phyloP scores from a whole-genome alignment of 805 yeast genomes.

The Clavispora fructus region DNA sequence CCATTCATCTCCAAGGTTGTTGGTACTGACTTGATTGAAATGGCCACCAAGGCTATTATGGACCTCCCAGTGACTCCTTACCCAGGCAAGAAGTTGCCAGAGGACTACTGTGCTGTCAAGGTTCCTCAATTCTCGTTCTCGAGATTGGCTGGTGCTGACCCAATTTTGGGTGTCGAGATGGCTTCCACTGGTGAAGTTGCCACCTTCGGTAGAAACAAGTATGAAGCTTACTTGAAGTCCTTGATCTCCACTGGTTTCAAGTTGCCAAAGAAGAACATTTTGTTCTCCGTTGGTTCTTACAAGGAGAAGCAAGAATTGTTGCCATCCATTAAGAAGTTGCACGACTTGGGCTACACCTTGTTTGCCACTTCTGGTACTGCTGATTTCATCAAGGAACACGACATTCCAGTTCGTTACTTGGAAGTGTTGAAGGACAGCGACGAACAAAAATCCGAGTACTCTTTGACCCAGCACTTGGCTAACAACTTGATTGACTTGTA shows the following conservation, averaged over 20 bases:
- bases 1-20: constrained; percentile 97
- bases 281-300: constrained; percentile 92
- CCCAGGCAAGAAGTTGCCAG: constrained; percentile 84
- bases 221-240: constrained; percentile 95
- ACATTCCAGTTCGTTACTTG: constrained; percentile 88
- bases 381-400: constrained; percentile 93
- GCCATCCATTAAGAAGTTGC: constrained; percentile 77
- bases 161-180: constrained; percentile 97
- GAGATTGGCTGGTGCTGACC: constrained; percentile 95
- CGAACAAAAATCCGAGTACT: constrained; percentile 86
- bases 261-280: constrained; percentile 89
- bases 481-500: constrained; percentile 94
- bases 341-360: constrained; percentile 80
- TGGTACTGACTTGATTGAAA: constrained; percentile 91
- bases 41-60: constrained; percentile 94
- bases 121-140: constrained; percentile 98
- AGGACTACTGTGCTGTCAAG: constrained; percentile 91
- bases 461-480: constrained; percentile 93
- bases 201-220: constrained; percentile 90
- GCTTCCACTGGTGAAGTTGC: constrained; percentile 99
- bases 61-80: constrained; percentile 85
- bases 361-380: constrained; percentile 99
- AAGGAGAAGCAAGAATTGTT: constrained; percentile 92
- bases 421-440: constrained; percentile 75
- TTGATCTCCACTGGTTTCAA: constrained; percentile 92